Base-by-base conservation (phyloP, 225 moss, liverwort and hornwort species). In the Polytrichum formosum region DNA sequence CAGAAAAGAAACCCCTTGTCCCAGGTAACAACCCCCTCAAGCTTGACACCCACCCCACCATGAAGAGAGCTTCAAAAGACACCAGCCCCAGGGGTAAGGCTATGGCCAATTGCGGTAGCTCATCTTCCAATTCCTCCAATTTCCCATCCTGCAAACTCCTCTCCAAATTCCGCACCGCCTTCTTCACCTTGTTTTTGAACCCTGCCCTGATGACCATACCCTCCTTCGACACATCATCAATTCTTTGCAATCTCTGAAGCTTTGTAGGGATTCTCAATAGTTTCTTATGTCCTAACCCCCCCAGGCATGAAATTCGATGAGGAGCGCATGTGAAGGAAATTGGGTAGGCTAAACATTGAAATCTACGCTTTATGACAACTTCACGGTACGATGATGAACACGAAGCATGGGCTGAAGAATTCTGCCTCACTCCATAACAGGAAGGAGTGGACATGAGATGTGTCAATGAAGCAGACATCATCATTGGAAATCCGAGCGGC, bases 11-110 rank as follows among this genome's bases (percentile, higher is more conserved):
- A 74, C 35, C 58, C 7, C 72, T 72, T 21, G 77, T 69, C 17
- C 72, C 81, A 3, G 81, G 79, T 54, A 81, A 62, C 29, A 84
- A 75, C 23, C 89, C 89, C 26, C 85, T 76, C 69, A 85, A 69
- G 54, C 81, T 84, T 23, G 81, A 66, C 64, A 83, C 72, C 90
- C 92, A 93, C 4, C 74, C 72, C 19, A 93, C 73, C 29, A 90
- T 72, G 73, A 87, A 76, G 19, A 82, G 26, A 7, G 75, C 78
- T 80, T 93, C 88, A 26, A 90, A 77, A 55, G 80, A 83, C 30
- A 72, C 92, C 64, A 87, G 78, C 64, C 78, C 81, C 33, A 78
- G 83, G 71, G 83, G 83, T 76, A 80, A 37, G n/a, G 83, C 66
- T 16, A 81, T 73, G 5, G 88, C 87, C 74, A 88, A 64, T 60